Evolutionary conservation across 305 asterid species (phyloP), one percentile per base, ranked within the genome.

Genomic region (Fraxinus sp.): DNA sequence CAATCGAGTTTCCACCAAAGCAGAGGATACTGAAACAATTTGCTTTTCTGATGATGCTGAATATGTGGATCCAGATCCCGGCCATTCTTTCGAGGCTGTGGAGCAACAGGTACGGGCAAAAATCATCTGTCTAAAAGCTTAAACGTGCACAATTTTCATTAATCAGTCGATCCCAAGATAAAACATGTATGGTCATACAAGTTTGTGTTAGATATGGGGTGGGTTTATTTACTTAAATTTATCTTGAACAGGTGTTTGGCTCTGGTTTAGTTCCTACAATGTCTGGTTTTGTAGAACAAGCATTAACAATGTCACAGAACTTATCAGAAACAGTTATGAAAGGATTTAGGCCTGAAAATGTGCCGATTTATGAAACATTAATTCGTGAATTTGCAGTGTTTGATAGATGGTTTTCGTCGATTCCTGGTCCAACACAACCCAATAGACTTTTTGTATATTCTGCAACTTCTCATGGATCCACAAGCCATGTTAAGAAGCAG

Each of bases 251-350:
- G 90, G 90, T 91, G 37, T 92, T 87, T 72, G 96, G 97, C 33
- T 86, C 93, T 22, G 84, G 81, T 3, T 22, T 87, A 0, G 35
- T 88, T 52, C 98, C 98, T 62, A 85, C 94, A 7, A 94, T 94
- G 98, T 84, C 92, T n/a, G 97, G 97, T 13, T 93, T 94, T 77
- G 97, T 87, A 1, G 95, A 91, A 83, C 98, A 94, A 88, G 98
- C 98, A 8, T 66, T 89, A 10, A 80, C 82, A 80, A 81, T 93
- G 80, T 87, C 93, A 0, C 41, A n/a, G 0, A 90, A 92, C 28
- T 81, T 93, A 8, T 91, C 98, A 0, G 66, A 82, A 75, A 87
- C 95, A 3, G 97, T 94, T 1, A 92, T 93, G 98, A 92, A 88
- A 36, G 98, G 98, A 7, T 94, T 94, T 59, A 88, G 79, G 78